Base-by-base conservation (phyloP, 1,139 yeast species). In the Magnusiomyces clavatus region DNA sequence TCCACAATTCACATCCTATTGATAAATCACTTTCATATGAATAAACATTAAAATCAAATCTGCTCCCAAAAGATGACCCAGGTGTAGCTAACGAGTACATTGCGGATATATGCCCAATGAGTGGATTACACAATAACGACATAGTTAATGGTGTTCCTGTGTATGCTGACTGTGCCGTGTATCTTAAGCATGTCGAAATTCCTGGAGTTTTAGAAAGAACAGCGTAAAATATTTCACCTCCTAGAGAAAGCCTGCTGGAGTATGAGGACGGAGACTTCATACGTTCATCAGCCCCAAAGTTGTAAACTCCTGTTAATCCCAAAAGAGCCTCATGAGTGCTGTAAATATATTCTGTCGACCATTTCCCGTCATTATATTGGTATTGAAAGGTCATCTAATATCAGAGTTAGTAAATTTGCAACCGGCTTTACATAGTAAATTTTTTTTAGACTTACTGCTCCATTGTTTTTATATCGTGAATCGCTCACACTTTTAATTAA, bases 141-240 rank as follows among this genome's bases (percentile, higher is more conserved):
- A 92, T 79, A 0, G 96, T 86, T 56, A 90, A 68, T 0, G 99
- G 98, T 56, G 87, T 85, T 1, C 94, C 95, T 0, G 95, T 85
- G 50, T 85, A 80, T 0, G 95, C 82, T 0, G 96, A 85, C 56
- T 88, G 82, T 0, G 97, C 87, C 1, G 94, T 80, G 64, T 92
- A 92, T 51, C 97, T 72, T 53, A 88, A 68, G 0, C 95, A 94
- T 0, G 95, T 80, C 0, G 96, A 86, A 20, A 92, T 53, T 2
- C 75, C 75, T 0, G 73, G 72, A 57, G 92, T 83, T 77, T 88
- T 83, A 50, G 87, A 82, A 53, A 79, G 68, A 1, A 90, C 81
- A 0, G 96, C 96, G 60, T 86, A 86, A 90, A 96, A 94, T 11
- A 89, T 60, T 67, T 94, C 99, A 6, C 86, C 78, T 0, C 98